Evolutionary conservation across 495 filamentous ascomycete species (phyloP), one percentile per base, ranked within the genome.

Genomic region (Trichoderma parareesei): DNA sequence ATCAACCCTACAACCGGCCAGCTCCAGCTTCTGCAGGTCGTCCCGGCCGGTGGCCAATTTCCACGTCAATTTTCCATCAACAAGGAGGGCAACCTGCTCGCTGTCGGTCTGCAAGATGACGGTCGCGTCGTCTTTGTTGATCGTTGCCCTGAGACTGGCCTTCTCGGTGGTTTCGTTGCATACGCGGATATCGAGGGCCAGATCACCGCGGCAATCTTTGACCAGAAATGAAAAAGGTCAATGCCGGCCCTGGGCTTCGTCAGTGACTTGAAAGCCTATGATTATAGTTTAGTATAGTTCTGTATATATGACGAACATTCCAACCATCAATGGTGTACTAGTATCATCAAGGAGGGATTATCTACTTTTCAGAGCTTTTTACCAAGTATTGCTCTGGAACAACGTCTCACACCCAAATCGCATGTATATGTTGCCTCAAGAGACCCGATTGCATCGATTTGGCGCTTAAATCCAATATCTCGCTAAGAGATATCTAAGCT

Each of bases 11-110:
- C 67, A 7, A 79, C 81, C 38, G 88, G 86, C 7, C 67, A 71
- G 0, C 76, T 88, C 5, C 71, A 63, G 5, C 78, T 85, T 65
- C 71, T 82, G 6, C 76, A 84, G 48, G 72, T 81, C 18, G 79
- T 75, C 13, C 74, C 86, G 0, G 80, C 87, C 4, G 84, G 83
- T 35, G 89, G 89, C 4, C 68, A 74, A 5, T 75, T 78, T 57
- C 89, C 90, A 6, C 75, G 89, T 48, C 86, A 88, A 40, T 85
- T 91, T 71, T 83, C 80, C 42, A 75, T 92, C 68, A 90, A 87
- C 68, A 78, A 78, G 65, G 80, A 78, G 6, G 88, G 88, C 1
- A 80, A 79, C 68, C 70, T 86, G 57, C 77, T 86, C 3, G 87
- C 84, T 2, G 81, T 87, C 60, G 86, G 84, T n/a, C 77, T 87